phyloP scores from a whole-genome alignment of 345 rosid genomes.

The Isatis tinctoria region DNA sequence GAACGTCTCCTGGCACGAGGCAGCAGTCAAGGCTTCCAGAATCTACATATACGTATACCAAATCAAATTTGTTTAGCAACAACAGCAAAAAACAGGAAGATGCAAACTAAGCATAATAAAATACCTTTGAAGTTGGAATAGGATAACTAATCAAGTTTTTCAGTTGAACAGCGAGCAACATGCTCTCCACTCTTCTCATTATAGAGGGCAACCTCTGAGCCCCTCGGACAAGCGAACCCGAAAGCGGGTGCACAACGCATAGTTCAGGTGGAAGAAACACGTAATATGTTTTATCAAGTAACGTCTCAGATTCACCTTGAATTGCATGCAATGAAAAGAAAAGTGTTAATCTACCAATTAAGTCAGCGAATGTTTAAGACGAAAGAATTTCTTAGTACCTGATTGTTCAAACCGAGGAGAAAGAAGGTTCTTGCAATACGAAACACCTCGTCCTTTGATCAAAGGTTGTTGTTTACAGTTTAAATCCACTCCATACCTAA shows the following conservation, averaged over 20 bases:
- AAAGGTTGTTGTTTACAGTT: conserved; percentile 65
- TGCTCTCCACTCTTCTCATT: conserved; percentile 98
- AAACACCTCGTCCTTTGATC: conserved; percentile 96
- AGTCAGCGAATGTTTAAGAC: not conserved
- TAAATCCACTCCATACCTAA: conserved; percentile 93
- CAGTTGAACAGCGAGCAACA: conserved; percentile 86
- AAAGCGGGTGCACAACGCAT: conserved; percentile 90
- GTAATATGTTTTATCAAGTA: conserved; percentile 78
- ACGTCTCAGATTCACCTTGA: conserved; percentile 72
- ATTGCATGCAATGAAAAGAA: not conserved
- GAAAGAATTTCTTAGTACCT: conserved; percentile 38
- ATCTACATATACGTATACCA: conserved; percentile 42
- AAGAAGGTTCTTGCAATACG: conserved; percentile 93
- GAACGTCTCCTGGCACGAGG: conserved; percentile 98
- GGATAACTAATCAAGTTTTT: conserved; percentile 62
- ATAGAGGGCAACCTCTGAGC: conserved; percentile 96
- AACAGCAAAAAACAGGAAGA: not conserved
- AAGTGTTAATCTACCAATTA: not conserved
- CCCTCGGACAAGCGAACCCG: conserved; percentile 93
- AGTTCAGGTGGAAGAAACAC: conserved; percentile 96
- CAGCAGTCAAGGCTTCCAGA: conserved; percentile 96
- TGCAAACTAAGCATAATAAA: not conserved
- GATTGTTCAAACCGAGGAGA: conserved; percentile 96
- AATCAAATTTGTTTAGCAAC: not conserved
- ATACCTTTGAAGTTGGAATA: conserved; percentile 80